Evolutionary conservation across 2,329 filamentous ascomycete genomes (phyloP).

Genomic region (Corinectria fuckeliana): DNA sequence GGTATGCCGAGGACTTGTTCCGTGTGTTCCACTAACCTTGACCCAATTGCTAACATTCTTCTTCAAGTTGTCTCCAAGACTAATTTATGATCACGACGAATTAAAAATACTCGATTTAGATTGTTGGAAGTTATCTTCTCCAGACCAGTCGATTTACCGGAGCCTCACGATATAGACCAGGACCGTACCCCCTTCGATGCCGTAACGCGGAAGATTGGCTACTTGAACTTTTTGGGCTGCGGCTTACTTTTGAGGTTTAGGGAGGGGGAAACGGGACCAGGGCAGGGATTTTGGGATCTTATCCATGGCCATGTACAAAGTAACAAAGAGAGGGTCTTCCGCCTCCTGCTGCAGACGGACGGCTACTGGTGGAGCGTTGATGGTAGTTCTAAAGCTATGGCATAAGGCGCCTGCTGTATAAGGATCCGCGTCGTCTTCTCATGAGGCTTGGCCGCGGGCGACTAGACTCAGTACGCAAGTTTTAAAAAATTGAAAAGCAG

Average conservation of each 20-base stretch:
- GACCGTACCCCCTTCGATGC: neutral
- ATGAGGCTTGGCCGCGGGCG: slow-evolving; percentile 20
- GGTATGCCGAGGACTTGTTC: slow-evolving; percentile 51
- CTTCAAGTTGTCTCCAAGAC: slow-evolving; percentile 40
- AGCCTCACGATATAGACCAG: slow-evolving; percentile 11
- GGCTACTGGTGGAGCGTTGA: slow-evolving; percentile 13
- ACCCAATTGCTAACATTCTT: slow-evolving; percentile 20
- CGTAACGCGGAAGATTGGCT: slow-evolving; percentile 4
- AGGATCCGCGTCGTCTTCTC: slow-evolving; percentile 14
- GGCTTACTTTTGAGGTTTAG: neutral
- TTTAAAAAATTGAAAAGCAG: slow-evolving; percentile 32
- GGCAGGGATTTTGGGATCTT: neutral
- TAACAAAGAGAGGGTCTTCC: neutral
- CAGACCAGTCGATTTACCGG: slow-evolving; percentile 7
- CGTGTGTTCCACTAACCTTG: neutral
- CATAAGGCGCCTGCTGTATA: slow-evolving; percentile 17
- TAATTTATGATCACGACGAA: slow-evolving; percentile 25
- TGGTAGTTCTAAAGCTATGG: slow-evolving; percentile 9
- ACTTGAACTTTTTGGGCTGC: slow-evolving; percentile 4
- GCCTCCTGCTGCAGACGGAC: neutral
- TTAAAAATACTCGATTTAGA: slow-evolving; percentile 22
- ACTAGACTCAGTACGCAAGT: slow-evolving; percentile 32
- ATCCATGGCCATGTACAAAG: slow-evolving; percentile 3
- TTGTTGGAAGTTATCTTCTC: slow-evolving; percentile 18
- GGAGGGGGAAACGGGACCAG: neutral